phyloP scores from a whole-genome alignment of 2,329 filamentous ascomycete genomes.

The Zalaria sp. region DNA sequence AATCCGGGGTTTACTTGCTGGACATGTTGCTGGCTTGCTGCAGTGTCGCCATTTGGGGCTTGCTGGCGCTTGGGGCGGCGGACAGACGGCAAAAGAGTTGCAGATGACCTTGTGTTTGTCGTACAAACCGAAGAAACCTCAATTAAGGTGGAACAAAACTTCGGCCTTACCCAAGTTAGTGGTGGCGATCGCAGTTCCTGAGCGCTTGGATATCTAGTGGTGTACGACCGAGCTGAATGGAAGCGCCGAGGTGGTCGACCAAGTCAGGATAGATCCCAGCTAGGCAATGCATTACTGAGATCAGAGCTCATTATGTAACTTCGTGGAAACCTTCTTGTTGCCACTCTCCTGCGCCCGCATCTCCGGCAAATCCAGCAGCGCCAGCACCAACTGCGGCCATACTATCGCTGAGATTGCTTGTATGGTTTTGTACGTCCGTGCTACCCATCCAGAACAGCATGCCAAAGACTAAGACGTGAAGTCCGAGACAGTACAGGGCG shows the following conservation, averaged over 20 bases:
- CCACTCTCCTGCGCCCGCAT: conserved; percentile 16
- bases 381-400: conserved; percentile 14
- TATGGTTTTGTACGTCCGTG: conserved; percentile 49
- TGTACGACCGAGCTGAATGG: not conserved
- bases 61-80: not conserved
- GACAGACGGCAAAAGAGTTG: not conserved
- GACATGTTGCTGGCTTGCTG: not conserved
- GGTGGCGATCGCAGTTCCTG: not conserved
- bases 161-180: not conserved
- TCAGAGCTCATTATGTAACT: not conserved
- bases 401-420: conserved; percentile 38
- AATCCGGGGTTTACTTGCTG: not conserved
- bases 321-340: conserved; percentile 21
- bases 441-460: conserved; percentile 76
- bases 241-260: not conserved
- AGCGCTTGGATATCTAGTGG: not conserved
- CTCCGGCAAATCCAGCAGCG: conserved; percentile 9
- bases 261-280: no score
- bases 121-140: not conserved
- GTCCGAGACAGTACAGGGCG: conserved; percentile 74
- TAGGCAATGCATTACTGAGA: no score
- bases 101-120: not conserved
- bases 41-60: not conserved
- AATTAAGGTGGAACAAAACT: not conserved
- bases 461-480: conserved; percentile 78